Evolutionary conservation across 768 basidiomycete species (phyloP).

Genomic region (Russula sp.): DNA sequence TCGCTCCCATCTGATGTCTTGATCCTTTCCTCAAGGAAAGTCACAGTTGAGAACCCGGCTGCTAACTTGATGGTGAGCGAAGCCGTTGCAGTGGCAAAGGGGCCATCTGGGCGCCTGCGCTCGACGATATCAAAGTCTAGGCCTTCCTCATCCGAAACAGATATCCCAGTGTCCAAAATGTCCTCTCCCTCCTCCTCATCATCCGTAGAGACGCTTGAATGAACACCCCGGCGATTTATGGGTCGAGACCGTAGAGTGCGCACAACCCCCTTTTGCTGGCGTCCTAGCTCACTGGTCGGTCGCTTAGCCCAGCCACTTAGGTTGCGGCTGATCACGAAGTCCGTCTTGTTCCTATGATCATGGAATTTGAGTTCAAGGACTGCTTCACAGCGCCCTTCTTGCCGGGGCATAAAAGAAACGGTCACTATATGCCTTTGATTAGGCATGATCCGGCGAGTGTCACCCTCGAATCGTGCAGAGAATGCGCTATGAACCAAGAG

Average conservation of each 20-base stretch:
- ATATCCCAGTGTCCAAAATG: constrained; percentile 43
- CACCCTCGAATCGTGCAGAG: constrained; percentile 13
- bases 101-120: constrained; percentile 33
- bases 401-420: constrained; percentile 13
- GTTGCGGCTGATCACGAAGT: constrained; percentile 14
- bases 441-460: constrained; percentile 4
- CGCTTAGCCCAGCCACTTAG: constrained; percentile 9
- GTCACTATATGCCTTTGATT: not conserved
- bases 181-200: constrained; percentile 20
- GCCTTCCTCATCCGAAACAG: constrained; percentile 35
- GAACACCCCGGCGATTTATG: not conserved
- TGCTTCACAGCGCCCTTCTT: constrained; percentile 19
- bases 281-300: not conserved
- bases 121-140: constrained; percentile 55
- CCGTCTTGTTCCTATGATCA: constrained; percentile 1
- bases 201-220: constrained; percentile 1
- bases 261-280: not conserved
- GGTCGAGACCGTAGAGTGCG: not conserved
- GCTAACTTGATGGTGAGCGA: constrained; percentile 27
- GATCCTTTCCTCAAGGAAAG: constrained; percentile 21
- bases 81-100: constrained; percentile 13
- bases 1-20: constrained; percentile 8
- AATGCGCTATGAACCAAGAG: constrained; percentile 5
- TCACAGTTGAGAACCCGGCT: constrained; percentile 18
- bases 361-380: constrained; percentile 18